Conservation (phyloP, 2,329 filamentous ascomycete genomes). For the Alternaria infectoria region DNA sequence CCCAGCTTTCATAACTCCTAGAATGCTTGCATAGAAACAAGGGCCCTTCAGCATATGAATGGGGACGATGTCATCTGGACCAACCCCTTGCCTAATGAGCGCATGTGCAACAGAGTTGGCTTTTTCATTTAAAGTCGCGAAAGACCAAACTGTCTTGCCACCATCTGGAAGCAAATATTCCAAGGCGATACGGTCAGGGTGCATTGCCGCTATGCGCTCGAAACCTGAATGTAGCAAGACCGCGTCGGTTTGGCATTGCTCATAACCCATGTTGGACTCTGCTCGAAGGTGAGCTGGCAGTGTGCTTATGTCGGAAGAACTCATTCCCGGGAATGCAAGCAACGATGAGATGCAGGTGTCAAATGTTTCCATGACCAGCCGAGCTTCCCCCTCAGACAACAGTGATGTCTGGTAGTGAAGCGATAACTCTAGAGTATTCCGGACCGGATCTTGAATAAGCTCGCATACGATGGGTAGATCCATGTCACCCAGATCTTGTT, state of each 20-base stretch:
- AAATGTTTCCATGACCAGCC: constrained; percentile 37
- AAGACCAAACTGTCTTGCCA: constrained; percentile 42
- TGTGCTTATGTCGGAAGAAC: constrained; percentile 29
- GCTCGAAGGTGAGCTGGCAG: constrained; percentile 31
- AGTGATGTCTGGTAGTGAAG: constrained; percentile 62
- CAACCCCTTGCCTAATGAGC: constrained; percentile 29
- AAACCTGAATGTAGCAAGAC: constrained; percentile 48
- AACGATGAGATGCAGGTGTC: constrained; percentile 34
- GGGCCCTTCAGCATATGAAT: constrained; percentile 45
- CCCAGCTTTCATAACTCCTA: constrained; percentile 50
- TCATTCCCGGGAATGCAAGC: constrained; percentile 23
- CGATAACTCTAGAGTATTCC: constrained; percentile 63
- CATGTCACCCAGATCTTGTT: constrained; percentile 66
- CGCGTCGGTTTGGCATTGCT: constrained; percentile 4
- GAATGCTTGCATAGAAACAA: constrained; percentile 45
- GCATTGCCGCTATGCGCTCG: constrained; percentile 40
- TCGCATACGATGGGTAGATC: constrained; percentile 81
- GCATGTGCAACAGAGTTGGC: constrained; percentile 45
- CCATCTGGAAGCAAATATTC: constrained; percentile 47
- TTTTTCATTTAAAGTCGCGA: constrained; percentile 32
- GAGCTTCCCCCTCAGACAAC: constrained; percentile 35
- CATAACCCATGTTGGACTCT: constrained; percentile 31
- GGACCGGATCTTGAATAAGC: constrained; percentile 62
- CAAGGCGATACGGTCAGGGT: constrained; percentile 43
- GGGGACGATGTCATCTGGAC: constrained; percentile 43